Percentiles rank a stretch among this genome's conserved stretches.
phyloP scores from a whole-genome alignment of 140 eudicot genomes.

The Bidens hawaiensis region DNA sequence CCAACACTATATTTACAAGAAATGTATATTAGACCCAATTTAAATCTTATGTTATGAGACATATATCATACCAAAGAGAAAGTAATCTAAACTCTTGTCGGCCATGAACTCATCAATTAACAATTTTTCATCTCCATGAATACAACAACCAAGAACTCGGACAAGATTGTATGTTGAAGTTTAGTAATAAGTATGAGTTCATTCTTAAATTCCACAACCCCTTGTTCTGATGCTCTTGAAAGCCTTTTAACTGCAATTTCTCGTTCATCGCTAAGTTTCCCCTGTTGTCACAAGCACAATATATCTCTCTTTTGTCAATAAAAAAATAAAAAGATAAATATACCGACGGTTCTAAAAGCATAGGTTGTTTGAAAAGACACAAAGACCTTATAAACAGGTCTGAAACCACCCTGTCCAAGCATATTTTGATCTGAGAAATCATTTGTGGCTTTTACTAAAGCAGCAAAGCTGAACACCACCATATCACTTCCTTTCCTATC shows the following conservation, averaged over 20 bases:
- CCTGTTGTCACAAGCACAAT: slow-evolving; percentile 14
- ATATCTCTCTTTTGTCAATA: not conserved
- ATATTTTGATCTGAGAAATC: slow-evolving; percentile 28
- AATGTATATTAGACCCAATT: not conserved
- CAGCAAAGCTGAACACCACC: slow-evolving; percentile 22
- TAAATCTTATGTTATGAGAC: not conserved
- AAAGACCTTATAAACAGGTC: slow-evolving; percentile 43
- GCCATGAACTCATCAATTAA: slow-evolving; percentile 15
- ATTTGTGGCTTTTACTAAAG: slow-evolving; percentile 26
- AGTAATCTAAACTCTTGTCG: slow-evolving; percentile 13
- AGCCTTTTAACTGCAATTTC: slow-evolving; percentile 20
- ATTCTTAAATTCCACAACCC: slow-evolving; percentile 7
- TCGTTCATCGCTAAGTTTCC: slow-evolving; percentile 23
- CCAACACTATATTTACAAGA: not conserved
- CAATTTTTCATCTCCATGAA: slow-evolving; percentile 7
- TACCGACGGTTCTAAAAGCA: no score
- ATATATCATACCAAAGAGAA: slow-evolving; percentile 6
- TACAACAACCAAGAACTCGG: slow-evolving; percentile 11
- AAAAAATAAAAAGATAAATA: not conserved
- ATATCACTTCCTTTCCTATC: slow-evolving; percentile 24
- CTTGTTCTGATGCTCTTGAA: slow-evolving; percentile 13
- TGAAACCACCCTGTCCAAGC: slow-evolving; percentile 48
- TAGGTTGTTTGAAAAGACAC: not conserved
- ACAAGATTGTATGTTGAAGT: slow-evolving; percentile 19
- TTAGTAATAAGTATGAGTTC: slow-evolving; percentile 22